A percentile compares a stretch with the other conserved stretches of the same genome.
Evolutionary conservation across 331 rosid genomes (phyloP).

Genomic region (Dryas integrifolia): DNA sequence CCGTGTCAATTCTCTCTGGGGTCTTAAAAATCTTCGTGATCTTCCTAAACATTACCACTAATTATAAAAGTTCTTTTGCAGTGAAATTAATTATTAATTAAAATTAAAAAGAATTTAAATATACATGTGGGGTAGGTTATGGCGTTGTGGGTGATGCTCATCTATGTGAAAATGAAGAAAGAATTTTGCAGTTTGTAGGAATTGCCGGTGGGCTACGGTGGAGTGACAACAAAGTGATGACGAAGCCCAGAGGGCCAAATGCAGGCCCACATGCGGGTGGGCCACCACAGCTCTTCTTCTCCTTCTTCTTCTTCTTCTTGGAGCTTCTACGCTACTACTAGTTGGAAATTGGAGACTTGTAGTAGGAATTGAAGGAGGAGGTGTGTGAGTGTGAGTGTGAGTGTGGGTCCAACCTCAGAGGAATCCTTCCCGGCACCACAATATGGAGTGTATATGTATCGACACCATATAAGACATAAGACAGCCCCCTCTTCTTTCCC

Average conservation of each 20-base stretch:
- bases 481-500: background rate
- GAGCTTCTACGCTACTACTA: too few species aligned
- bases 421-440: constrained; percentile 31
- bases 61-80: too few species aligned
- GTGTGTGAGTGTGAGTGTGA: background rate
- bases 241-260: background rate
- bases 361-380: background rate
- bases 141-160: constrained; percentile 25
- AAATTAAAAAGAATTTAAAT: background rate
- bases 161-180: constrained; percentile 5
- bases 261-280: background rate
- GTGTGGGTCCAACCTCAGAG: constrained; percentile 16
- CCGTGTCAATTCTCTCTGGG: background rate
- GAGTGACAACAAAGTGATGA: constrained; percentile 15
- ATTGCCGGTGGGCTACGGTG: constrained; percentile 28
- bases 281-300: constrained; percentile 1
- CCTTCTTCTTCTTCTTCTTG: background rate
- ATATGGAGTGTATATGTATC: constrained; percentile 16
- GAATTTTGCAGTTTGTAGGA: constrained; percentile 19
- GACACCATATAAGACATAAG: constrained; percentile 28
- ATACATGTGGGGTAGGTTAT: background rate
- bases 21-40: background rate
- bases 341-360: too few species aligned
- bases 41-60: background rate
- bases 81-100: too few species aligned